phyloP scores from a whole-genome alignment of 768 basidiomycete species.

The Phanerodontia chrysosporium region DNA sequence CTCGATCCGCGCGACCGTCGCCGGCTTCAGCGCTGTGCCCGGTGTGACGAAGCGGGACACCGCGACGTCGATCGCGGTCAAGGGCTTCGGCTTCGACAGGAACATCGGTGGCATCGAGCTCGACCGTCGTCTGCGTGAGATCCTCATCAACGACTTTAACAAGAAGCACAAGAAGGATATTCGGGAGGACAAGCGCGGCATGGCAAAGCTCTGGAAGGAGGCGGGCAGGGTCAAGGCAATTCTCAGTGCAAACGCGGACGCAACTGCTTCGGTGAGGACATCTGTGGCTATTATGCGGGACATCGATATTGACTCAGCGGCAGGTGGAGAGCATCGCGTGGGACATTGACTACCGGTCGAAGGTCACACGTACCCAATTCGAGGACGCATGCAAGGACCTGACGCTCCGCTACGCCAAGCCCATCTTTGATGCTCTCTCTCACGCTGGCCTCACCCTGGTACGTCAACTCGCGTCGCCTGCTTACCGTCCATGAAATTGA shows the following conservation, averaged over 20 bases:
- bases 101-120: slow-evolving; percentile 77
- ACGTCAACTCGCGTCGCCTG: slow-evolving; percentile 18
- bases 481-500: not conserved
- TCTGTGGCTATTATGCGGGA: not conserved
- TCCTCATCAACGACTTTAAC: slow-evolving; percentile 74
- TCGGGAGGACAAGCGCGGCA: slow-evolving; percentile 70
- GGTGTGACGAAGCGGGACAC: slow-evolving; percentile 39
- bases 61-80: slow-evolving; percentile 70
- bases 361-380: slow-evolving; percentile 73
- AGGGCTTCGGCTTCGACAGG: slow-evolving; percentile 81
- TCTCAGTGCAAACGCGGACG: slow-evolving; percentile 88
- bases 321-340: slow-evolving; percentile 85
- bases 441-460: slow-evolving; percentile 67
- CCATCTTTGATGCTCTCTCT: slow-evolving; percentile 69
- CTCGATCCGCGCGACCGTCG: slow-evolving; percentile 73
- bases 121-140: slow-evolving; percentile 76
- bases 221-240: slow-evolving; percentile 87
- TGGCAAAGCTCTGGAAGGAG: slow-evolving; percentile 95
- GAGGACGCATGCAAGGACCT: slow-evolving; percentile 72
- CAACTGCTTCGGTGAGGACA: slow-evolving; percentile 57
- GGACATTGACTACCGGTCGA: slow-evolving; percentile 86
- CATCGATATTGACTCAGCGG: slow-evolving; percentile 1
- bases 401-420: slow-evolving; percentile 56
- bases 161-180: slow-evolving; percentile 65
- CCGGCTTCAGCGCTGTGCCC: slow-evolving; percentile 51